A percentile compares a stretch with the other conserved stretches of the same genome.
Conservation (phyloP, 106 monocot species). For the Triglochin maritima region DNA sequence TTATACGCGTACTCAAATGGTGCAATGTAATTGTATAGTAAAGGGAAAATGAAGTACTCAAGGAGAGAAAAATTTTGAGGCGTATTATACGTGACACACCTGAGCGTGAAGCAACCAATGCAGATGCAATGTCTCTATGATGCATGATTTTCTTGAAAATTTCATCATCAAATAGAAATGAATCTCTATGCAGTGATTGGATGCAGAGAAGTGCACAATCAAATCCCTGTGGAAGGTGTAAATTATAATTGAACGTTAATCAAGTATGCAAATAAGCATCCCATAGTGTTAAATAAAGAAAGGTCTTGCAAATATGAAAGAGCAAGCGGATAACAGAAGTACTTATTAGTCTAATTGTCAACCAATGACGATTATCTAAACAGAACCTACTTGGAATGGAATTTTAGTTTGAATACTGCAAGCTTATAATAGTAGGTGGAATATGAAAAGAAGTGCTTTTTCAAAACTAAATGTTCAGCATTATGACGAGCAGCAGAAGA, state of each 20-base stretch:
- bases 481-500: too few species aligned
- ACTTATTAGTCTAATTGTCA: neutral
- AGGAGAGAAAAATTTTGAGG: too few species aligned
- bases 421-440: too few species aligned
- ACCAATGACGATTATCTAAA: too few species aligned
- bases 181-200: constrained; percentile 8
- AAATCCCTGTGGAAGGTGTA: constrained; percentile 37
- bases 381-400: too few species aligned
- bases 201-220: constrained; percentile 41
- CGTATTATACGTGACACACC: constrained; percentile 13
- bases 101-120: constrained; percentile 36
- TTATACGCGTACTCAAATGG: too few species aligned
- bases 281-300: neutral
- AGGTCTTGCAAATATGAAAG: neutral
- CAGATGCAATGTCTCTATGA: constrained; percentile 21
- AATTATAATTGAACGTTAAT: neutral
- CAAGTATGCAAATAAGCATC: neutral
- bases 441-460: too few species aligned
- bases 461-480: too few species aligned
- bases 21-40: too few species aligned
- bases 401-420: too few species aligned
- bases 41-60: too few species aligned
- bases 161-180: constrained; percentile 7
- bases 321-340: neutral
- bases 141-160: constrained; percentile 21